Evolutionary conservation across 1,139 yeast species (phyloP).

Genomic region (Suhomyces yuchorum): DNA sequence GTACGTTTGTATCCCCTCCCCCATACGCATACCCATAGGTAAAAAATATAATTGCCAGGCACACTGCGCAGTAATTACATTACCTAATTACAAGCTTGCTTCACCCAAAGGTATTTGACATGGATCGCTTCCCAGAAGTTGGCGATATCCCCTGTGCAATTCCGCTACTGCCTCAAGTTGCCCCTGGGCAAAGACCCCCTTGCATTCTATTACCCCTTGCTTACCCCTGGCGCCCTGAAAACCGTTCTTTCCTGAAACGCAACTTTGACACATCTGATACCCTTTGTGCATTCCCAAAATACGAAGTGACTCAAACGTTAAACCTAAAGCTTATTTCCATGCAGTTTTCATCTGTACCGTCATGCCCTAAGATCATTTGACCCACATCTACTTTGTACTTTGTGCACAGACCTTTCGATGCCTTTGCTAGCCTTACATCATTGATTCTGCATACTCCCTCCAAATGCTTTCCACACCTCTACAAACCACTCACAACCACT

Average conservation of each 20-base stretch:
- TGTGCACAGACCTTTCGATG: neutral
- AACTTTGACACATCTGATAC: constrained; percentile 4
- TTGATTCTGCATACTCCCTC: neutral
- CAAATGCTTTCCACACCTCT: neutral
- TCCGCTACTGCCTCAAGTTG: neutral
- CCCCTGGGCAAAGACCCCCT: neutral
- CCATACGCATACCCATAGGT: too few relatives aligned
- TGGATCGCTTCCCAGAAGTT: too few relatives aligned
- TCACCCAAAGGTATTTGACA: too few relatives aligned
- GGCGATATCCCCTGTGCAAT: too few relatives aligned
- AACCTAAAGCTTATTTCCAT: neutral
- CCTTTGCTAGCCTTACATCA: neutral
- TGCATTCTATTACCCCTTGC: neutral
- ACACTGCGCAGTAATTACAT: too few relatives aligned
- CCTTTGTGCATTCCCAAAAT: constrained; percentile 1
- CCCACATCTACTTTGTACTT: neutral
- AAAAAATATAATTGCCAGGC: too few relatives aligned
- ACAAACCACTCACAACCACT: neutral
- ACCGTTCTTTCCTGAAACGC: constrained; percentile 3
- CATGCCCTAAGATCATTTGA: neutral
- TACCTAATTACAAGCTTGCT: too few relatives aligned
- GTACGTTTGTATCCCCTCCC: too few relatives aligned
- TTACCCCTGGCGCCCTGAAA: neutral
- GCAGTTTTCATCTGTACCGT: neutral
- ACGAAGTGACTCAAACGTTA: neutral